These are phyloP conservation scores for Pyrus hybrid DNA, from an alignment of 331 rosid species.

Conservation along the genomic window DNA sequence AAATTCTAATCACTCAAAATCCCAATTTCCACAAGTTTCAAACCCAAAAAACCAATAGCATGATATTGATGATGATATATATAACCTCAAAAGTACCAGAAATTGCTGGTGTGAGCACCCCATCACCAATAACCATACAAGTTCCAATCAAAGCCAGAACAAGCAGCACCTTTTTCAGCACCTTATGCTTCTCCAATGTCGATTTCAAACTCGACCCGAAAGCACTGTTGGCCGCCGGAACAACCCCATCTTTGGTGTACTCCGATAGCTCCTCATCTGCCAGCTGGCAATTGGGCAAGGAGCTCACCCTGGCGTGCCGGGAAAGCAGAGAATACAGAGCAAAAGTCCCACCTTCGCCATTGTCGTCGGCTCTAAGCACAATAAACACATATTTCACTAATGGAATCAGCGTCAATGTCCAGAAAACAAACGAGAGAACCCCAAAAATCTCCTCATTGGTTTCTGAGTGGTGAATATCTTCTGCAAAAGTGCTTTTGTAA, in stretches of 20 bases:
- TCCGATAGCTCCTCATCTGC: constrained; percentile 84
- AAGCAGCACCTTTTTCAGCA: constrained; percentile 69
- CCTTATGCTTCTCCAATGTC: constrained; percentile 66
- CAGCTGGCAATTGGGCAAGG: constrained; percentile 74
- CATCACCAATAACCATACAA: constrained; percentile 99
- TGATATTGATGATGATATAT: not conserved
- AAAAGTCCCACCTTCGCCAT: constrained; percentile 98
- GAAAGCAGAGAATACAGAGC: constrained; percentile 85
- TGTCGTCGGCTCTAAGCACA: constrained; percentile 87
- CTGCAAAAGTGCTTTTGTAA: constrained; percentile 87
- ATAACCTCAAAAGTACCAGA: constrained; percentile 55
- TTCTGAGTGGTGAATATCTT: constrained; percentile 83
- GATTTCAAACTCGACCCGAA: constrained; percentile 58
- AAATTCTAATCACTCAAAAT: not conserved
- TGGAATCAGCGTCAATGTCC: constrained; percentile 89
- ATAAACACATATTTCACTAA: constrained; percentile 84
- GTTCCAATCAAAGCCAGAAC: constrained; percentile 89
- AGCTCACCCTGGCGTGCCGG: constrained; percentile 79
- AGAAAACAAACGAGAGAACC: constrained; percentile 82
- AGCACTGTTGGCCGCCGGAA: constrained; percentile 17
- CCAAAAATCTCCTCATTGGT: constrained; percentile 94
- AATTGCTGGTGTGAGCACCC: constrained; percentile 96
- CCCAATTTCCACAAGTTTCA: constrained; percentile 9
- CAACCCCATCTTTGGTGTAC: constrained; percentile 58
- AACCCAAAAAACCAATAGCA: not conserved